Evolutionary conservation across 179 eudicot genomes (phyloP), one percentile per base, ranked within the genome.

Genomic region (Monotropa hypopitys): DNA sequence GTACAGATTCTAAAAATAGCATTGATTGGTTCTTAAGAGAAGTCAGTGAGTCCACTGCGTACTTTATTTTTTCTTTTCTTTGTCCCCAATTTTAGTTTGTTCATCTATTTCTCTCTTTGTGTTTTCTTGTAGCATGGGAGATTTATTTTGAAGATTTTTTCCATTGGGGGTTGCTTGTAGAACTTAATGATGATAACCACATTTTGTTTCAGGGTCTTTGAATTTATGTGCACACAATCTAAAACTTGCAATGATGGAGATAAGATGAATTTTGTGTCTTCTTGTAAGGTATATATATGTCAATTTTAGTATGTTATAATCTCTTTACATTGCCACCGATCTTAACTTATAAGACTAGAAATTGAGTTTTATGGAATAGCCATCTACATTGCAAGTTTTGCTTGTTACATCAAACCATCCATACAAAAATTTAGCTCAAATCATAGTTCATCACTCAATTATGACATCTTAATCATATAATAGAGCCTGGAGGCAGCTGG

Each of bases 401-500:
- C 57, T 76, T 68, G 21, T 76, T 11, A 43, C 49, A 35, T 61
- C 47, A 53, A 32, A 50, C 10, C 7, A 15, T 6, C 23, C 0
- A 20, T 51, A 11, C 47, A n/a, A n/a, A n/a, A 33, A 32, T 49
- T 45, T 2, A 30, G 7, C 42, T 50, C 28, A 72, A 54, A 54
- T 33, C 38, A 32, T 30, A 32, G n/a, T 40, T 32, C 72, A 38
- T 68, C 63, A 5, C 20, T 69, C 51, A 28, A 56, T 62, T 56
- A 66, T 62, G 42, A 53, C 46, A 77, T 74, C 15, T 45, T 49
- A 54, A 49, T 65, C 61, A 16, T 63, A 7, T 57, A 62, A 38
- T 51, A 40, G 73, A 91, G 97, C 90, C 84, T 94, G 87, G 98
- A 94, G 83, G 87, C 98, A 75, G 97, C 97, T 38, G 98, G 97